Evolutionary conservation across 148 eudicot species (phyloP).

Genomic region (Tetragonia tetragonoides): DNA sequence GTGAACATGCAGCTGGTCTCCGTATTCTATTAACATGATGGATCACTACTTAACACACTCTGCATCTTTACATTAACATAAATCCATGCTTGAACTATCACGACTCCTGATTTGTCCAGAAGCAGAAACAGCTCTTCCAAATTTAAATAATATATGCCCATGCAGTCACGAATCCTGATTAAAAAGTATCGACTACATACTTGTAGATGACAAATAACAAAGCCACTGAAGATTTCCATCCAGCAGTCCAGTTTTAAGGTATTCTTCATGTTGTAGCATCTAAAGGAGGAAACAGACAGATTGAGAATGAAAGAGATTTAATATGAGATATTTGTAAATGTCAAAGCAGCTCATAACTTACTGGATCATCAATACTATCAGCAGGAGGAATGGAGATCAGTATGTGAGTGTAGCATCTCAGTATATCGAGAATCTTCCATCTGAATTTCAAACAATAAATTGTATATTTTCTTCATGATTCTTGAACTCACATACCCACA

Average conservation of each 20-base stretch:
- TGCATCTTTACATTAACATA: not conserved
- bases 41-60: not conserved
- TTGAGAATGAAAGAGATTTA: not conserved
- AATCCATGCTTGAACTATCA: not conserved
- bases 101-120: not conserved
- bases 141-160: not conserved
- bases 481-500: not conserved
- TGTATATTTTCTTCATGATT: not conserved
- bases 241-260: slow-evolving; percentile 39
- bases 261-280: slow-evolving; percentile 64
- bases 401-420: slow-evolving; percentile 65
- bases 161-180: not conserved
- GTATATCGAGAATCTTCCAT: slow-evolving; percentile 45
- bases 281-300: slow-evolving; percentile 23
- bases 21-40: not conserved
- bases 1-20: not conserved
- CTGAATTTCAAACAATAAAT: slow-evolving; percentile 35
- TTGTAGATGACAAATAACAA: slow-evolving; percentile 75
- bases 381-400: slow-evolving; percentile 71
- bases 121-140: not conserved
- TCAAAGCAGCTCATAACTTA: slow-evolving; percentile 28
- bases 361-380: slow-evolving; percentile 69
- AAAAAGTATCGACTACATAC: slow-evolving; percentile 37
- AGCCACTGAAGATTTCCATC: slow-evolving; percentile 71
- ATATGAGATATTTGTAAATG: not conserved